Percentiles rank a stretch among this genome's conserved stretches.
Conservation (phyloP, 2,329 filamentous ascomycete species). For the Colletotrichum ledebouriae region DNA sequence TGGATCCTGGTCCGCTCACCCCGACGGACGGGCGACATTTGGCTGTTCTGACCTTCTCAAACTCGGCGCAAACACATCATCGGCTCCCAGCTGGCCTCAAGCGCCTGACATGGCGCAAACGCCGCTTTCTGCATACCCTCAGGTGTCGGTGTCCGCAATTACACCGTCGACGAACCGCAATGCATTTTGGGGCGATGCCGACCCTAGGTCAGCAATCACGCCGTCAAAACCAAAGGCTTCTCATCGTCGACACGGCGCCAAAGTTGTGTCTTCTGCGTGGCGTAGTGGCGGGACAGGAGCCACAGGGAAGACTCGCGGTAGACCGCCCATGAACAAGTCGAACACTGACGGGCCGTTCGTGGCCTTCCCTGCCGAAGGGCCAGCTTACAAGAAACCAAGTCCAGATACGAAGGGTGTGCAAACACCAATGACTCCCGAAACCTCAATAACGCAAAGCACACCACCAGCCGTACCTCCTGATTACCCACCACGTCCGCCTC, state of each 20-base stretch:
- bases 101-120: conserved; percentile 70
- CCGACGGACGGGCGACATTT: conserved; percentile 53
- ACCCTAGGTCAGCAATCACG: conserved; percentile 81
- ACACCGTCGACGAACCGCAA: conserved; percentile 71
- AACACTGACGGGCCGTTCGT: conserved; percentile 76
- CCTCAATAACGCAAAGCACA: conserved; percentile 22
- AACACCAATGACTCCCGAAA: conserved; percentile 44
- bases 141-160: conserved; percentile 72
- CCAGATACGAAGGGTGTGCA: conserved; percentile 51
- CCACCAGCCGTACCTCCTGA: conserved; percentile 16
- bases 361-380: conserved; percentile 74
- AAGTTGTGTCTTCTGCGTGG: conserved; percentile 93
- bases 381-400: conserved; percentile 58
- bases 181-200: conserved; percentile 69
- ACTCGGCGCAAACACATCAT: conserved; percentile 51
- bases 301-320: conserved; percentile 78
- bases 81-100: conserved; percentile 56
- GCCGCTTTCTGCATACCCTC: conserved; percentile 78
- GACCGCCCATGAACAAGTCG: conserved; percentile 78
- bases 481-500: conserved; percentile 5
- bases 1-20: conserved; percentile 64
- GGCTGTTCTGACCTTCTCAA: conserved; percentile 53
- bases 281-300: conserved; percentile 73
- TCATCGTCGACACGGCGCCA: conserved; percentile 79
- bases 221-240: conserved; percentile 68